Conservation (phyloP, 192 early-diverging fungal species). For the Coemansia sp. region DNA sequence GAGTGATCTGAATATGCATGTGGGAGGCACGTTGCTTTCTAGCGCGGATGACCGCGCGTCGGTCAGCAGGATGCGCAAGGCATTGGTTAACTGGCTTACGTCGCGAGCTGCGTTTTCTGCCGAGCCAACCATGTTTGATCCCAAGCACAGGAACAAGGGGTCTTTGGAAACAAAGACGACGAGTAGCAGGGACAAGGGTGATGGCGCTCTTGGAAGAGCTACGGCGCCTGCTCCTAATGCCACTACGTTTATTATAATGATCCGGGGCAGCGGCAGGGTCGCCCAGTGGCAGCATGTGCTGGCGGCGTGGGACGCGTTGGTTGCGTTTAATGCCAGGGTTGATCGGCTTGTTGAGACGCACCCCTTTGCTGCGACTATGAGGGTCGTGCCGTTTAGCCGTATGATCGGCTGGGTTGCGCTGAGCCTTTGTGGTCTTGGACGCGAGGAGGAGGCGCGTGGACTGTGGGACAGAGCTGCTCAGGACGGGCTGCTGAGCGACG, state of each 20-base stretch:
- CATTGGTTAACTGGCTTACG: conserved; percentile 34
- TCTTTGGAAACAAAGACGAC: no score
- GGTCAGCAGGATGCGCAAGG: conserved; percentile 10
- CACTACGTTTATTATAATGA: conserved; percentile 36
- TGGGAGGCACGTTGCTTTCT: conserved; percentile 6
- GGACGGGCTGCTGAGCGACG: conserved; percentile 10
- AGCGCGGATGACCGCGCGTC: conserved; percentile 6
- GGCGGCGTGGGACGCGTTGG: conserved; percentile 17
- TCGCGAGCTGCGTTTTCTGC: conserved; percentile 26
- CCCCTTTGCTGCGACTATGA: conserved; percentile 5
- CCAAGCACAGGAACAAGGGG: neutral
- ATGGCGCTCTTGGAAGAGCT: no score
- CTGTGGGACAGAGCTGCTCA: conserved; percentile 24
- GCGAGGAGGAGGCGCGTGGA: conserved; percentile 5
- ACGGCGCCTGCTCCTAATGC: conserved; percentile 25
- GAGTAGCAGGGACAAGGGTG: no score
- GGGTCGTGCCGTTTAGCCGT: conserved; percentile 22
- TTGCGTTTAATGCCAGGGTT: conserved; percentile 17
- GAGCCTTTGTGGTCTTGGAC: conserved; percentile 6
- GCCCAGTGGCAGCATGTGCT: conserved; percentile 25
- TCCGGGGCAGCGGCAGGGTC: conserved; percentile 21
- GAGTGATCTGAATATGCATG: neutral
- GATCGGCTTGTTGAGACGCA: neutral
- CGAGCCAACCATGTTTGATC: conserved; percentile 20
- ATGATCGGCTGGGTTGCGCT: conserved; percentile 36